These are phyloP conservation scores for Sisymbrium altissimum DNA, from an alignment of 345 rosid genomes.

Conservation along the genomic window DNA sequence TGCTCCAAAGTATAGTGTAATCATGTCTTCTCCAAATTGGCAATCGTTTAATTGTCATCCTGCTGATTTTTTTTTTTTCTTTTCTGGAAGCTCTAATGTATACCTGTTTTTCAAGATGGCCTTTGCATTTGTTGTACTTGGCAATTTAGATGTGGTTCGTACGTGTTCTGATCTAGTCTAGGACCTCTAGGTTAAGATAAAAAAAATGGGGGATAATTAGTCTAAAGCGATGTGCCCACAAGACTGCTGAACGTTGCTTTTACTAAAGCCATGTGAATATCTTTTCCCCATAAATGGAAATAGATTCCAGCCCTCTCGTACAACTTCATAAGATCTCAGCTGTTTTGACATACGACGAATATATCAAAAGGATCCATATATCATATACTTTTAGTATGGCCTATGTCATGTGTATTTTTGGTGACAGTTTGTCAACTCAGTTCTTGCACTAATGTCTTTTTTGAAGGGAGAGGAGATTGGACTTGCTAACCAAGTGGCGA, in stretches of 20 bases:
- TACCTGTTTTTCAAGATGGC: not conserved
- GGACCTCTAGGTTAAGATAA: constrained; percentile 5
- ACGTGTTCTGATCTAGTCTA: not conserved
- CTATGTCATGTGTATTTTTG: constrained; percentile 1
- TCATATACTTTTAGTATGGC: not conserved
- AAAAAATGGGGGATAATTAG: not conserved
- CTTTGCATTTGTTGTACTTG: not conserved
- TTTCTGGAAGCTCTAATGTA: not conserved
- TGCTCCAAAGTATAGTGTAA: not conserved
- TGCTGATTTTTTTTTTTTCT: no score
- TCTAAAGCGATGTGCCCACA: not conserved
- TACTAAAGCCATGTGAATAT: not conserved
- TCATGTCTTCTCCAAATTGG: not conserved
- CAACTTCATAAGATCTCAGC: constrained; percentile 1
- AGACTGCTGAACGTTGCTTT: not conserved
- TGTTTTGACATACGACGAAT: not conserved
- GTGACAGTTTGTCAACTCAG: constrained; percentile 6
- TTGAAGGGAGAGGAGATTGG: constrained; percentile 76
- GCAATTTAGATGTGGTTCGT: not conserved
- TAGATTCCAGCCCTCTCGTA: not conserved
- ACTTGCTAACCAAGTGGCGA: constrained; percentile 84
- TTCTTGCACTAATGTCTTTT: constrained; percentile 28
- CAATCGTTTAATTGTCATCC: not conserved
- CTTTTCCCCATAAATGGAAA: not conserved
- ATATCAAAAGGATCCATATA: not conserved